Evolutionary conservation across 1,284 basidiomycete genomes (phyloP), one percentile per base, ranked within the genome.

Genomic region (Hemileia vastatrix): DNA sequence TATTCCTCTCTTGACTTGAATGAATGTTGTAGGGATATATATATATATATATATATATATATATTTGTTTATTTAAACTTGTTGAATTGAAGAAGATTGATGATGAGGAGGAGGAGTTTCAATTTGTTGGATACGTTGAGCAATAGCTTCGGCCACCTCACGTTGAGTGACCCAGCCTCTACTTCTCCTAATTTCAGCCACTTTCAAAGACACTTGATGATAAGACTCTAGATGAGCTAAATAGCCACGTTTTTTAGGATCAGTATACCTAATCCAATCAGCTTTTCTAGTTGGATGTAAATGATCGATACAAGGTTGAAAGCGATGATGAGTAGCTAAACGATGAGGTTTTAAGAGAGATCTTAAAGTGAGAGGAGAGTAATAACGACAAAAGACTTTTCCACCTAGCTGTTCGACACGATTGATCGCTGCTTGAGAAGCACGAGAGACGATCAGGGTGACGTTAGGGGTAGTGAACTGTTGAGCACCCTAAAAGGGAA

Each of bases 361-460:
- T 44, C 84, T 82, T 54, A 99, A 80, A 0, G 88, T 85, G 53
- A 94, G 81, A 8, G 82, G 78, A 75, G 96, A 98, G 79, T 96
- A 94, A 76, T 91, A 96, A 70, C 90, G 86, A 78, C 91, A 93
- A 54, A 87, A 84, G 21, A 97, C 84, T 52, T 83, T 83, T 18
- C 94, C 95, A 15, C 92, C 90, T 3, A 81, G 81, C 8, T 79
- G 79, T 72, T 97, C 88, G 61, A 98, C 83, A 0, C 90, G 88
- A 54, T 83, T 77, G 57, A 96, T 91, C 1, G 94, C 93, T 53
- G 83, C 83, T 73, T 88, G 84, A 4, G 90, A 91, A 13, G 90
- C 94, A 64, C 88, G 82, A 3, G 91, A 90, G 32, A 92, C 83
- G 18, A 84, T 82, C 52, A 98, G 83, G 71, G 90, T 84, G 24